Conservation (phyloP, 208 protist species). For the Leishmania turanica region DNA sequence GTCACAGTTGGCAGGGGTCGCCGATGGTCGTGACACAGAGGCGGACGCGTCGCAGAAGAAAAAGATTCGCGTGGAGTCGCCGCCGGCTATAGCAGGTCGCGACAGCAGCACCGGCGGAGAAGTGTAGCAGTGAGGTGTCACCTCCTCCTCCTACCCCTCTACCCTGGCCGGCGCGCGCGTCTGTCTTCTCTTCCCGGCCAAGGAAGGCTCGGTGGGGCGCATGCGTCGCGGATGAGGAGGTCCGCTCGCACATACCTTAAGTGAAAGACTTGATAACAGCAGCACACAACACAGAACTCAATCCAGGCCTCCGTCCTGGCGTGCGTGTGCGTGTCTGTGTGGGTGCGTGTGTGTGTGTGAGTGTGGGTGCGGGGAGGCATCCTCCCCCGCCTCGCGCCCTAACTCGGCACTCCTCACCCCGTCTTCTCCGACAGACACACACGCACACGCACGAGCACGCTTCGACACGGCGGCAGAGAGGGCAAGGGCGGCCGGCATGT, state of each 20-base stretch:
- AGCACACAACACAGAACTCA: not conserved
- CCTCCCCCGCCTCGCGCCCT: not conserved
- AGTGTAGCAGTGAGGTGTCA: not conserved
- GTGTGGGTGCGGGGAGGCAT: not conserved
- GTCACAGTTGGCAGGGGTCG: not conserved
- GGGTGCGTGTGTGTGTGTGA: not conserved
- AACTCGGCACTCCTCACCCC: not conserved
- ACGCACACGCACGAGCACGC: not conserved
- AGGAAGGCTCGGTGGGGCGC: not conserved
- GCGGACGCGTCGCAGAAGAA: slow-evolving; percentile 11
- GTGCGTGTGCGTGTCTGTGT: not conserved
- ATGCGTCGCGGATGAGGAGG: not conserved
- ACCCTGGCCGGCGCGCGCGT: not conserved
- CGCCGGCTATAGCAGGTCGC: not conserved
- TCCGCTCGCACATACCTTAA: not conserved
- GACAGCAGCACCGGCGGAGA: not conserved
- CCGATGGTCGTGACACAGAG: not conserved
- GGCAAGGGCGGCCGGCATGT: not conserved
- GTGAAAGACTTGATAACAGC: not conserved
- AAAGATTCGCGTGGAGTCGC: slow-evolving; percentile 8
- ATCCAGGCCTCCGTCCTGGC: not conserved
- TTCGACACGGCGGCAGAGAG: not conserved
- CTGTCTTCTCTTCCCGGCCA: not conserved
- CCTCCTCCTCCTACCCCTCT: not conserved
- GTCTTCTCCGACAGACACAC: not conserved